phyloP scores from a whole-genome alignment of 768 basidiomycete species.

The Tulasnella sp. region DNA sequence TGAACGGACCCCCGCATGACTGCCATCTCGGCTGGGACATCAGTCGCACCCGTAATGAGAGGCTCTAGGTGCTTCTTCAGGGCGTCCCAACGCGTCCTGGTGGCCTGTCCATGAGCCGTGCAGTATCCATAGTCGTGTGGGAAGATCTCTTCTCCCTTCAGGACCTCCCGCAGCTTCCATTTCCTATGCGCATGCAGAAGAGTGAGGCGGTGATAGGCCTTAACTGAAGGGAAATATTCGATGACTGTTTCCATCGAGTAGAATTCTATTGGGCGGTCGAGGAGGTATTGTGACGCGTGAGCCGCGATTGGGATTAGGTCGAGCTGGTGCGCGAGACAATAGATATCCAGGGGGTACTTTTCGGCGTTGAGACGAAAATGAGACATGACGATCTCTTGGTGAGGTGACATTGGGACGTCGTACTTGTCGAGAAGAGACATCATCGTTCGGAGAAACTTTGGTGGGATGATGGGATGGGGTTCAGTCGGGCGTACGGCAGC shows the following conservation, averaged over 20 bases:
- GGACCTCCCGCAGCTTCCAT: constrained; percentile 38
- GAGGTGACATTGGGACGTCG: constrained; percentile 34
- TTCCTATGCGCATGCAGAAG: constrained; percentile 48
- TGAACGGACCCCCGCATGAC: constrained; percentile 38
- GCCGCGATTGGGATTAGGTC: constrained; percentile 34
- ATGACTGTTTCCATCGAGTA: constrained; percentile 42
- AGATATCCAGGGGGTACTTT: constrained; percentile 44
- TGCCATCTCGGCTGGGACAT: constrained; percentile 58
- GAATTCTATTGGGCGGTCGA: constrained; percentile 42
- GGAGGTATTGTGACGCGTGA: constrained; percentile 48
- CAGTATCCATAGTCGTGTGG: constrained; percentile 64
- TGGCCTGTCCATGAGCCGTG: constrained; percentile 36
- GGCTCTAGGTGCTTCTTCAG: constrained; percentile 36
- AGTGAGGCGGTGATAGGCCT: constrained; percentile 53
- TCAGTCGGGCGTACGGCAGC: neutral
- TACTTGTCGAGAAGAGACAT: constrained; percentile 58
- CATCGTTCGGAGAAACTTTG: constrained; percentile 43
- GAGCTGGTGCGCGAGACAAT: constrained; percentile 41
- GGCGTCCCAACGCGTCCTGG: constrained; percentile 41
- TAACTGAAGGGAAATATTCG: constrained; percentile 38
- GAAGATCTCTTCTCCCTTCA: constrained; percentile 55
- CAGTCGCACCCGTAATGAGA: constrained; percentile 38
- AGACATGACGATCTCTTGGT: constrained; percentile 34
- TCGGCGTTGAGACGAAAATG: constrained; percentile 49
- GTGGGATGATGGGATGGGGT: too few relatives aligned